Evolutionary conservation across 257 asterid genomes (phyloP).

Genomic region (Catharanthus roseus): DNA sequence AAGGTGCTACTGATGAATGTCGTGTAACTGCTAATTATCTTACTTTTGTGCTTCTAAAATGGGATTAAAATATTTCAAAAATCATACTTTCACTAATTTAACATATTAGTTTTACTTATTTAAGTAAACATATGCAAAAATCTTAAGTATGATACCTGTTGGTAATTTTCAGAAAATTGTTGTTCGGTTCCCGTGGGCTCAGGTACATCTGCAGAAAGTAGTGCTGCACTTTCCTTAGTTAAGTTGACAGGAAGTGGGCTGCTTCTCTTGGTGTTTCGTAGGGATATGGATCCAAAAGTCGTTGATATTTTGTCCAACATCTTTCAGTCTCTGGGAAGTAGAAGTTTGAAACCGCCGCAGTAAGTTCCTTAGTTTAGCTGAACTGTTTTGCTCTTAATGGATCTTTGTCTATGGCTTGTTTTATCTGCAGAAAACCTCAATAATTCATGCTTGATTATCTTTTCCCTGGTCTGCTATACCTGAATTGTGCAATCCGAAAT

Average conservation of each 20-base stretch:
- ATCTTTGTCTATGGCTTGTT: not conserved
- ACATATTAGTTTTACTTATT: not conserved
- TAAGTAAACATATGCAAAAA: not conserved
- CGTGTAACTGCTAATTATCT: slow-evolving; percentile 19
- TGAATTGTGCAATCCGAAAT: not conserved
- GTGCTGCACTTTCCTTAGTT: slow-evolving; percentile 35
- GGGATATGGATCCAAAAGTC: slow-evolving; percentile 26
- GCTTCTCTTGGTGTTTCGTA: slow-evolving; percentile 36
- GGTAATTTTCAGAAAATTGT: not conserved
- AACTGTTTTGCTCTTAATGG: not conserved
- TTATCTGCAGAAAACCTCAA: not conserved
- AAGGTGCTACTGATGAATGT: slow-evolving; percentile 10
- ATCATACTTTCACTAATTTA: not conserved
- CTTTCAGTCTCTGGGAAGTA: slow-evolving; percentile 30
- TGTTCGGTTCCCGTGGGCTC: slow-evolving; percentile 17
- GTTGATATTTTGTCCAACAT: slow-evolving; percentile 30
- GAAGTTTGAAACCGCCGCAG: slow-evolving; percentile 35
- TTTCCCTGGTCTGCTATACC: not conserved
- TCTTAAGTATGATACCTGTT: not conserved
- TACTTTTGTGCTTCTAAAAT: not conserved
- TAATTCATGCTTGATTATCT: not conserved
- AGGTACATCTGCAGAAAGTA: slow-evolving; percentile 12
- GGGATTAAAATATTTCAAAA: not conserved
- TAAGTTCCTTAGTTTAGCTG: slow-evolving; percentile 18
- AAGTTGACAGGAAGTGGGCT: slow-evolving; percentile 43